Conservation (phyloP, 2,329 filamentous ascomycete species). For the Penicillium sp. region DNA sequence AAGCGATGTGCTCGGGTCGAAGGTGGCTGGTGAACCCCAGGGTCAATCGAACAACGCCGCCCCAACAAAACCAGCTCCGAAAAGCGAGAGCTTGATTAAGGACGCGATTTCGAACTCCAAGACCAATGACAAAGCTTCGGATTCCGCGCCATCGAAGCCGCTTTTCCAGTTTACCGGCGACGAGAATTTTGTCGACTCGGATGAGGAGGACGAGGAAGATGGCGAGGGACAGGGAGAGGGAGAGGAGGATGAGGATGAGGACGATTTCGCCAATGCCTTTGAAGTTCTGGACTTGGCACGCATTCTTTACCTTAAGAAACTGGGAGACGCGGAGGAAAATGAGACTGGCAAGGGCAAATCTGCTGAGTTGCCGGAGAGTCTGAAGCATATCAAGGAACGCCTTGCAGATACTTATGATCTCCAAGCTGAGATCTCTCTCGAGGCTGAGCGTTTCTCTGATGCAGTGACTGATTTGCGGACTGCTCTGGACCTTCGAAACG, state of each 20-base stretch:
- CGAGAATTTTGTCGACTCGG: slow-evolving; percentile 86
- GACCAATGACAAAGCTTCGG: slow-evolving; percentile 15
- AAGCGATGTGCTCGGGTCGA: slow-evolving; percentile 89
- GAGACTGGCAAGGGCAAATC: slow-evolving; percentile 54
- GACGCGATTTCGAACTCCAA: slow-evolving; percentile 30
- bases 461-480: slow-evolving; percentile 84
- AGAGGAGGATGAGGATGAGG: slow-evolving; percentile 63
- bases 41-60: slow-evolving; percentile 56
- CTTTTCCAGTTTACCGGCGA: slow-evolving; percentile 93
- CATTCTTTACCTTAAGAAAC: slow-evolving; percentile 60
- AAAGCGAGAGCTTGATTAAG: slow-evolving; percentile 29
- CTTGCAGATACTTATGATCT: slow-evolving; percentile 92
- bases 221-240: slow-evolving; percentile 42
- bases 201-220: slow-evolving; percentile 56
- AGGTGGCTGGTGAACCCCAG: slow-evolving; percentile 64
- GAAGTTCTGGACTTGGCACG: slow-evolving; percentile 67
- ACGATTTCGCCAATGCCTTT: slow-evolving; percentile 67
- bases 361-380: slow-evolving; percentile 43
- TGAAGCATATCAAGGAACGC: slow-evolving; percentile 75
- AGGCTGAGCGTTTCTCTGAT: slow-evolving; percentile 88
- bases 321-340: slow-evolving; percentile 54
- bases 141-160: slow-evolving; percentile 54
- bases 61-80: slow-evolving; percentile 30
- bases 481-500: slow-evolving; percentile 76
- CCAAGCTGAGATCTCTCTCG: slow-evolving; percentile 93